Evolutionary conservation across 2,329 filamentous ascomycete species (phyloP).

Genomic region (Ascochyta clinopodiicola): DNA sequence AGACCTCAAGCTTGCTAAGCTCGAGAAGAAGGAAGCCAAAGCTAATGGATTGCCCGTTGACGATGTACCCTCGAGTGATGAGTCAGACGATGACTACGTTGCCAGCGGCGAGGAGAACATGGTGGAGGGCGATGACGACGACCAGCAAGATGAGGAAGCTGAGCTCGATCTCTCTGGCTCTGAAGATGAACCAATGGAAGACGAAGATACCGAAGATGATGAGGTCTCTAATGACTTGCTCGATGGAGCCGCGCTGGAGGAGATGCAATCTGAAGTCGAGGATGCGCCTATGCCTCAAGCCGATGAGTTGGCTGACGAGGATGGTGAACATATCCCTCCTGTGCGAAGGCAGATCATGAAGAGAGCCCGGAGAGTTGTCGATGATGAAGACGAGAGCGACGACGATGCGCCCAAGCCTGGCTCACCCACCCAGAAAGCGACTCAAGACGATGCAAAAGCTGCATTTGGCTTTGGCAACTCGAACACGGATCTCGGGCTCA

Average conservation of each 20-base stretch:
- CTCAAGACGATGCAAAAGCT: slow-evolving; percentile 43
- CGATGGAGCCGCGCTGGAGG: slow-evolving; percentile 52
- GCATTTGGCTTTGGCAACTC: slow-evolving; percentile 50
- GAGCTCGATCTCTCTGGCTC: slow-evolving; percentile 38
- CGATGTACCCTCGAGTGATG: slow-evolving; percentile 58
- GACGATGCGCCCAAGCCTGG: slow-evolving; percentile 21
- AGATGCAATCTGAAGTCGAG: slow-evolving; percentile 32
- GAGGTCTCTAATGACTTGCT: slow-evolving; percentile 40
- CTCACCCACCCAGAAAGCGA: slow-evolving; percentile 31
- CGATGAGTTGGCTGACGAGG: slow-evolving; percentile 51
- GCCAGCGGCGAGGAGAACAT: slow-evolving; percentile 55
- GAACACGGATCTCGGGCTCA: slow-evolving; percentile 69
- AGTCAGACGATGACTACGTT: slow-evolving; percentile 61
- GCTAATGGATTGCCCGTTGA: slow-evolving; percentile 58
- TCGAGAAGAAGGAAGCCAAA: slow-evolving; percentile 77
- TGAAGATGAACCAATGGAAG: slow-evolving; percentile 38
- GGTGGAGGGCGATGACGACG: slow-evolving; percentile 46
- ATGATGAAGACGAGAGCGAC: slow-evolving; percentile 62
- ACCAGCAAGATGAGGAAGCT: slow-evolving; percentile 42
- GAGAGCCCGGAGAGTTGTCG: slow-evolving; percentile 65
- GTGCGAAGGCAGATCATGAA: slow-evolving; percentile 57
- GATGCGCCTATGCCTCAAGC: slow-evolving; percentile 21
- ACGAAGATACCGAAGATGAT: slow-evolving; percentile 21
- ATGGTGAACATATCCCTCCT: slow-evolving; percentile 56
- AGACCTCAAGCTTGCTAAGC: slow-evolving; percentile 76